Conservation (phyloP, 2,329 filamentous ascomycete genomes). For the Cyclaneusma minus region DNA sequence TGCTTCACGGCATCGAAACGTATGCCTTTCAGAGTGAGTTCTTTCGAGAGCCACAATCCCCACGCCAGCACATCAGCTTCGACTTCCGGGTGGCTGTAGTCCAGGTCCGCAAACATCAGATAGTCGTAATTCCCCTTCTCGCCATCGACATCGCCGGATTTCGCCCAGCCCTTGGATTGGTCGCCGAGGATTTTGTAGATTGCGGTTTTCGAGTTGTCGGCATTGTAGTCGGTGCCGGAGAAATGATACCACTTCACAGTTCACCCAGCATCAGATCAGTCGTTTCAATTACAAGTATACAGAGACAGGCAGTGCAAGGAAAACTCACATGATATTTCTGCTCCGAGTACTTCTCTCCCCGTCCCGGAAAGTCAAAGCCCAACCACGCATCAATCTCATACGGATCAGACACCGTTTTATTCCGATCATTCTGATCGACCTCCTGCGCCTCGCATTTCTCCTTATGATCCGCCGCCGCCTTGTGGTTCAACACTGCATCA, state of each 20-base stretch:
- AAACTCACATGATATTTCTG: conserved; percentile 44
- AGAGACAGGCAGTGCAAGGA: no score
- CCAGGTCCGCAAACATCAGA: conserved; percentile 58
- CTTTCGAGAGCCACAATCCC: conserved; percentile 49
- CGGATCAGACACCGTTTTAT: conserved; percentile 33
- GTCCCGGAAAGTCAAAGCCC: conserved; percentile 47
- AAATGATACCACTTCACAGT: conserved; percentile 34
- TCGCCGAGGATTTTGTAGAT: conserved; percentile 51
- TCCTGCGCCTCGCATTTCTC: conserved; percentile 48
- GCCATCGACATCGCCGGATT: conserved; percentile 37
- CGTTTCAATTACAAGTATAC: no score
- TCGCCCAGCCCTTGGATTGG: conserved; percentile 45
- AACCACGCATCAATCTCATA: conserved; percentile 54
- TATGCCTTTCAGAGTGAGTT: conserved; percentile 47
- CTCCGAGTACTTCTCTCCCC: conserved; percentile 40
- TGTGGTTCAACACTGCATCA: conserved; percentile 61
- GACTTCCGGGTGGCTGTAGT: conserved; percentile 49
- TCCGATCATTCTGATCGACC: conserved; percentile 45
- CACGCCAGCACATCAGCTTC: conserved; percentile 47
- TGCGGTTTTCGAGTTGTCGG: conserved; percentile 34
- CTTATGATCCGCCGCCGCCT: conserved; percentile 49
- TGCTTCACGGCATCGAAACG: conserved; percentile 61
- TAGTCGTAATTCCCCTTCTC: conserved; percentile 56
- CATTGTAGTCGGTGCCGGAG: conserved; percentile 51
- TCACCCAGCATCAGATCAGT: not conserved